phyloP scores from a whole-genome alignment of 805 yeast species.

The Hemisphaericaspora nanyangensis region DNA sequence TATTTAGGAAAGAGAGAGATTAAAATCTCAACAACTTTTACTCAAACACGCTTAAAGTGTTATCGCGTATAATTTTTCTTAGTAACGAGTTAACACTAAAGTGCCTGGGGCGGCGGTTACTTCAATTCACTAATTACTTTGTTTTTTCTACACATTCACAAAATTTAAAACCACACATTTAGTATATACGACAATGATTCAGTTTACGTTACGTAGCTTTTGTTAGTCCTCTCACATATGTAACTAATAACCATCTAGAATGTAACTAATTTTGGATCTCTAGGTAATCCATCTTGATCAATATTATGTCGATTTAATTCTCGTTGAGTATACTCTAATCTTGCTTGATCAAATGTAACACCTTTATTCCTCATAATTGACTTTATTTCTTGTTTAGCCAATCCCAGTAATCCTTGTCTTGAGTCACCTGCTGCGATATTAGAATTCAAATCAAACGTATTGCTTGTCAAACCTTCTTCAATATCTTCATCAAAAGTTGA shows the following conservation, averaged over 20 bases:
- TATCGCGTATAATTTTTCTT: too few species aligned
- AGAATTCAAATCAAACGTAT: conserved; percentile 48
- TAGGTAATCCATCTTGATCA: conserved; percentile 63
- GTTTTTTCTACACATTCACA: too few species aligned
- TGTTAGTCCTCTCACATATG: too few species aligned
- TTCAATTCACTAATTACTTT: too few species aligned
- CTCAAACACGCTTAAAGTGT: too few species aligned
- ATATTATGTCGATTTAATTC: conserved; percentile 50
- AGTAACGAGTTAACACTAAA: too few species aligned
- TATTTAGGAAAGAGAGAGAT: not conserved
- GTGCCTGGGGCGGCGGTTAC: too few species aligned
- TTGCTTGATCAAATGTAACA: conserved; percentile 66
- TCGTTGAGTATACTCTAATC: conserved; percentile 47
- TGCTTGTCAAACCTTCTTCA: conserved; percentile 44
- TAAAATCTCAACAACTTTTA: too few species aligned
- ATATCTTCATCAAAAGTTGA: conserved; percentile 40
- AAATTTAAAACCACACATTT: too few species aligned
- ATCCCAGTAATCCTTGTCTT: conserved; percentile 59
- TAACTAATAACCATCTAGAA: conserved; percentile 26
- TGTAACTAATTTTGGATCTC: conserved; percentile 62
- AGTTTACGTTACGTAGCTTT: too few species aligned
- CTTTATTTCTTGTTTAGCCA: conserved; percentile 48
- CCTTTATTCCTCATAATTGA: conserved; percentile 49
- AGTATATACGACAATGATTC: too few species aligned
- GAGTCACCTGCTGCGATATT: conserved; percentile 45